Evolutionary conservation across 2,329 filamentous ascomycete genomes (phyloP), one percentile per base, ranked within the genome.

Genomic region (Dactylellina sp.): DNA sequence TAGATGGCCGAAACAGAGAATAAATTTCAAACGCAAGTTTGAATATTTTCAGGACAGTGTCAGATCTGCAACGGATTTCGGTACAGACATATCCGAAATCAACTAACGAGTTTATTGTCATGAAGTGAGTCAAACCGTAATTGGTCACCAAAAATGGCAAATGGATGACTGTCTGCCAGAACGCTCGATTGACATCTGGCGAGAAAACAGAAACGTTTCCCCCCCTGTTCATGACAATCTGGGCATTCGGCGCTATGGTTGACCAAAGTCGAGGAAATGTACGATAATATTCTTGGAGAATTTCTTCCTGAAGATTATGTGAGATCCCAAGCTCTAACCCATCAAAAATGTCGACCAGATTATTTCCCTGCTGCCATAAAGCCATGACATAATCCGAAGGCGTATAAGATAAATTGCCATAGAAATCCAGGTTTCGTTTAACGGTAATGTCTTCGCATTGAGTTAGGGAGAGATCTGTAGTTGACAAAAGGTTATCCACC

Each of bases 331-430:
- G 6, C n/a, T 22, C n/a, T 4, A 2, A 5, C 24, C 20, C 16
- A 12, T 40, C 37, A 40, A 42, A 42, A 42, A 18, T 7, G 6
- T 22, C 20, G 4, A 9, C 7, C 12, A 22, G 14, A 4, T 22
- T 9, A 22, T 22, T n/a, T 9, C 12, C 28, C n/a, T 37, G 50
- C 3, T 20, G 4, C 50, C 28, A 55, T 37, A 37, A 2, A 37
- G 50, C 50, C 28, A 55, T 55, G 7, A 5, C 16, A 20, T 37
- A 55, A 20, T 55, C 28, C 2, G 25, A 37, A n/a, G 50, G 22
- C 3, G 5, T 7, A 22, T 16, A 5, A 28, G 6, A 3, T n/a
- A 7, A 14, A 16, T 28, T 3, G 11, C 14, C 20, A 35, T 52
- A 7, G 7, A 32, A 52, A 28, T 49, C 39, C 5, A 24, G 6